These are phyloP conservation scores for Sporobolomyces pararoseus DNA, from an alignment of 768 basidiomycete genomes.

Conservation along the genomic window DNA sequence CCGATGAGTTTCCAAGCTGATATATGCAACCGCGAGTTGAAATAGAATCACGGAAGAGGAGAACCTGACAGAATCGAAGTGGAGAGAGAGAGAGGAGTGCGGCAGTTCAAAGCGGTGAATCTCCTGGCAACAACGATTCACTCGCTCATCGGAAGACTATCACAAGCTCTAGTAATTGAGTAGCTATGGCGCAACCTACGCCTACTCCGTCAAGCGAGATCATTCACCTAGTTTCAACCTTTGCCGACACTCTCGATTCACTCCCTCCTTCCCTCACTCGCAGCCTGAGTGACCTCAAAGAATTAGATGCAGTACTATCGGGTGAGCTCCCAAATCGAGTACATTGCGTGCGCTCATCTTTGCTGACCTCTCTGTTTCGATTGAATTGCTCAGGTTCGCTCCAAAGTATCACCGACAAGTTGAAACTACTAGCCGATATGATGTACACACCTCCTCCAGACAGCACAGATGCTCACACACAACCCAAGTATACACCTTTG, in stretches of 20 bases:
- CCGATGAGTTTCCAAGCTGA: too few relatives aligned
- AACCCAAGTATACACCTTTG: constrained; percentile 45
- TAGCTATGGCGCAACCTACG: constrained; percentile 5
- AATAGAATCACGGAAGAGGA: too few relatives aligned
- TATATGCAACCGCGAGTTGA: too few relatives aligned
- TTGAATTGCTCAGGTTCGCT: constrained; percentile 81
- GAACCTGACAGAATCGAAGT: too few relatives aligned
- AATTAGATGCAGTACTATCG: constrained; percentile 89
- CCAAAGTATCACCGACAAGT: constrained; percentile 71
- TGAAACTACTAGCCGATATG: constrained; percentile 68
- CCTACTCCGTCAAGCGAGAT: constrained; percentile 39
- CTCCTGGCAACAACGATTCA: too few relatives aligned
- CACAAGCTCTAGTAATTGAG: too few relatives aligned
- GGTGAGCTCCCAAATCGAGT: constrained; percentile 45
- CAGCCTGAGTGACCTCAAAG: constrained; percentile 90
- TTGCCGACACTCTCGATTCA: constrained; percentile 86
- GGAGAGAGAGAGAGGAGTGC: too few relatives aligned
- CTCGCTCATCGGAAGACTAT: too few relatives aligned
- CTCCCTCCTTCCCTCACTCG: constrained; percentile 91
- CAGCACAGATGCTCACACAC: constrained; percentile 52
- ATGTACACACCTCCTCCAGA: constrained; percentile 50
- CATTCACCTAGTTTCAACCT: constrained; percentile 55
- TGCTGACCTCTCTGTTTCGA: too few relatives aligned
- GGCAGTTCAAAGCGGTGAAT: too few relatives aligned
- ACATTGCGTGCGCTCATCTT: too few relatives aligned